Percentiles rank a stretch among this genome's conserved stretches.
Evolutionary conservation across 805 yeast species (phyloP).

Genomic region (Maudiozyma serrabonitensis): DNA sequence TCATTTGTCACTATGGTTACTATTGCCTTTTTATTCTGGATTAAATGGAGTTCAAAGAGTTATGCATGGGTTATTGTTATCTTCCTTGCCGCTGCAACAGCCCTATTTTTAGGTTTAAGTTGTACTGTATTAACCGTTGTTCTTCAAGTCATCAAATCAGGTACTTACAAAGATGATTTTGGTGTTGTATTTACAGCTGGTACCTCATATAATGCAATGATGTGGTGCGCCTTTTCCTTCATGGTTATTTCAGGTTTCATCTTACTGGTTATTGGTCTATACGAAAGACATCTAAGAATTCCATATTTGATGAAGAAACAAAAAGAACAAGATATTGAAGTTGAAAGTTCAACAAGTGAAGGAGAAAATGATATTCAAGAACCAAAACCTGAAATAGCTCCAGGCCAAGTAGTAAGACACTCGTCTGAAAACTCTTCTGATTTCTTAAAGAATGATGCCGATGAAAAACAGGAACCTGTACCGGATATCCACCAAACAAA

Average conservation of each 20-base stretch:
- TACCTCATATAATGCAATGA: constrained; percentile 20
- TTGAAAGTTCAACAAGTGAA: background rate
- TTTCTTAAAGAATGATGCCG: background rate
- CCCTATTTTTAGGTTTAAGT: constrained; percentile 22
- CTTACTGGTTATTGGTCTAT: constrained; percentile 2
- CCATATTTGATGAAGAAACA: background rate
- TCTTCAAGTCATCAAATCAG: constrained; percentile 24
- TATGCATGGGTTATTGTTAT: constrained; percentile 4
- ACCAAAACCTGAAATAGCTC: background rate
- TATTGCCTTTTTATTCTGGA: constrained; percentile 9
- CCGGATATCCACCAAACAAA: background rate
- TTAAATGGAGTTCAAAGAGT: constrained; percentile 2
- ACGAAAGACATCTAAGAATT: constrained; percentile 1
- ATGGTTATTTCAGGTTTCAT: constrained; percentile 5
- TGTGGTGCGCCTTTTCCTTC: constrained; percentile 26
- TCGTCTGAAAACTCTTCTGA: background rate
- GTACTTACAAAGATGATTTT: constrained; percentile 24
- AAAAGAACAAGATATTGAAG: background rate
- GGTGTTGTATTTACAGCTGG: constrained; percentile 23
- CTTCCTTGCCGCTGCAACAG: constrained; percentile 1
- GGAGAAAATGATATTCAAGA: background rate
- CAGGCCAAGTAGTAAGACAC: background rate
- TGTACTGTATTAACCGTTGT: constrained; percentile 22
- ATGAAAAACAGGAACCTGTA: background rate
- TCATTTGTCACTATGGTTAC: constrained; percentile 14